Conservation (phyloP, 768 basidiomycete species). For the Lentinula edodes region DNA sequence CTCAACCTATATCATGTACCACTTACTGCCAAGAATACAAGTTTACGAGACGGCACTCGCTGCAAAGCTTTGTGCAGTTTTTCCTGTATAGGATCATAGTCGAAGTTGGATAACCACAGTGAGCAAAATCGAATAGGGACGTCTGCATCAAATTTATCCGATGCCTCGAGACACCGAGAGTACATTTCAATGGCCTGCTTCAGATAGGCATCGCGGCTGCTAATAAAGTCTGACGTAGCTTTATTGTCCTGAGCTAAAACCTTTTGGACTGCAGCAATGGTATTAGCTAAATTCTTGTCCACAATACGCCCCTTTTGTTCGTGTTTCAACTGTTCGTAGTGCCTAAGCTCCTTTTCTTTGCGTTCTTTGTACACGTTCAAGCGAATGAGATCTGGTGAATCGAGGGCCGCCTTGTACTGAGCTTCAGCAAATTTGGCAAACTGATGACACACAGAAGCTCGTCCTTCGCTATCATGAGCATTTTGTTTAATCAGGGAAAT, state of each 20-base stretch:
- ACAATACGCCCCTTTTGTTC: slow-evolving; percentile 14
- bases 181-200: slow-evolving; percentile 81
- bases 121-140: slow-evolving; percentile 79
- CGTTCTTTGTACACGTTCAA: slow-evolving; percentile 69
- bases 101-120: slow-evolving; percentile 88
- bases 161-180: slow-evolving; percentile 63
- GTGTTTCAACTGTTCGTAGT: slow-evolving; percentile 32
- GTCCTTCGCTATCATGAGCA: slow-evolving; percentile 19
- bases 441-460: slow-evolving; percentile 65
- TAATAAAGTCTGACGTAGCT: slow-evolving; percentile 32
- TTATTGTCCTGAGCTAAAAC: slow-evolving; percentile 51
- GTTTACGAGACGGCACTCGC: slow-evolving; percentile 78
- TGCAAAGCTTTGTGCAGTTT: slow-evolving; percentile 40
- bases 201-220: slow-evolving; percentile 57
- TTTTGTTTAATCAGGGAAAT: slow-evolving; percentile 24
- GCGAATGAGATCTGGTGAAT: slow-evolving; percentile 65
- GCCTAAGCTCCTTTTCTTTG: slow-evolving; percentile 63
- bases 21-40: slow-evolving; percentile 74
- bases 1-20: background rate
- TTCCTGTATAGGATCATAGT: slow-evolving; percentile 43
- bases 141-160: slow-evolving; percentile 72
- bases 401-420: slow-evolving; percentile 69
- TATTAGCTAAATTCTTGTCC: slow-evolving; percentile 26
- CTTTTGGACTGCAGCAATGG: slow-evolving; percentile 36
- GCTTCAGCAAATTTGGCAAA: slow-evolving; percentile 88